Conservation (phyloP, 257 asterid genomes). For the Plantago elongata region DNA sequence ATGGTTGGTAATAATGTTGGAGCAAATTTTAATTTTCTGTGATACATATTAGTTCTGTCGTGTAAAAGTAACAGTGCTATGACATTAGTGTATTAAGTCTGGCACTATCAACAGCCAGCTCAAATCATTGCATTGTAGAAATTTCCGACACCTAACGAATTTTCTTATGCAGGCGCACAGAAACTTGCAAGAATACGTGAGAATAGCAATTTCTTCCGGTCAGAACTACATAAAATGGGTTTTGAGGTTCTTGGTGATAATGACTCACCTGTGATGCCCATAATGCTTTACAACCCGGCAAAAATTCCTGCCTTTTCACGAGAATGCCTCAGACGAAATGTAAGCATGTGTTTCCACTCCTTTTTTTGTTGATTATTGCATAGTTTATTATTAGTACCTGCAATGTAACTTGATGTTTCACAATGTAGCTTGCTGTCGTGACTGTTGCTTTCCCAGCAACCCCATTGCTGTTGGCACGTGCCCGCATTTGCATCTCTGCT, state of each 20-base stretch:
- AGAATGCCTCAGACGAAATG: conserved; percentile 86
- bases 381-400: neutral
- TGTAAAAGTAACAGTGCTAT: too few species aligned
- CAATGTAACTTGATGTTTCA: conserved; percentile 5
- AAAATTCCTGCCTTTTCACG: conserved; percentile 97
- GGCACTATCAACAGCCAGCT: neutral
- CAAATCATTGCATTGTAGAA: neutral
- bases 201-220: conserved; percentile 86
- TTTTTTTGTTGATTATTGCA: neutral
- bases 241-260: conserved; percentile 97
- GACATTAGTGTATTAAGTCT: too few species aligned
- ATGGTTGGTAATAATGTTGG: too few species aligned
- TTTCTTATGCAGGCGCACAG: conserved; percentile 65
- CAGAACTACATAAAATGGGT: conserved; percentile 95
- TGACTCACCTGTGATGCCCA: conserved; percentile 98
- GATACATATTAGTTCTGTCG: too few species aligned
- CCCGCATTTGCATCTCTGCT: conserved; percentile 93
- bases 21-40: too few species aligned
- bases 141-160: conserved; percentile 1
- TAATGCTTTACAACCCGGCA: conserved; percentile 94
- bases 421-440: conserved; percentile 82
- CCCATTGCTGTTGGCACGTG: conserved; percentile 92
- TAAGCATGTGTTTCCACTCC: conserved; percentile 18
- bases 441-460: conserved; percentile 98
- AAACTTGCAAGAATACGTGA: conserved; percentile 87